phyloP scores from a whole-genome alignment of 495 filamentous ascomycete species.

The Jackrogersella minutella region DNA sequence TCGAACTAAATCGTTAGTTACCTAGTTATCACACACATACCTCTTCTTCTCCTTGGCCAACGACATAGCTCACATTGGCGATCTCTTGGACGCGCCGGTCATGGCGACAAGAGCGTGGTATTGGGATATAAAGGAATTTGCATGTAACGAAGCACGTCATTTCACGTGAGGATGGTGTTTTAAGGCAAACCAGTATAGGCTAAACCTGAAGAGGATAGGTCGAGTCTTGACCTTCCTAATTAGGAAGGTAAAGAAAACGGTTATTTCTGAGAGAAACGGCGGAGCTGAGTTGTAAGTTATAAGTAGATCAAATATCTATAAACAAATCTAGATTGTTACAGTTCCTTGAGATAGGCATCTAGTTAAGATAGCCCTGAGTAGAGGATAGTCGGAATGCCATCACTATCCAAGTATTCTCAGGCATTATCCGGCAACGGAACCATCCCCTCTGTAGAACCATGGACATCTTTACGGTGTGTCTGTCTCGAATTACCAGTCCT shows the following conservation, averaged over 20 bases:
- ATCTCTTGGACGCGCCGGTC: too few relatives aligned
- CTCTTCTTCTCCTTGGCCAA: conserved; percentile 7
- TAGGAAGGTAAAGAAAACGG: neutral
- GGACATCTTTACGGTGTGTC: too few relatives aligned
- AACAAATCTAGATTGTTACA: neutral
- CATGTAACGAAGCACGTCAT: conserved; percentile 35
- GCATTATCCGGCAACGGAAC: too few relatives aligned
- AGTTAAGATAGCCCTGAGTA: too few relatives aligned
- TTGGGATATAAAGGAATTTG: conserved; percentile 12
- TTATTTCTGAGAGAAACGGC: too few relatives aligned
- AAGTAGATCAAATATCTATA: neutral
- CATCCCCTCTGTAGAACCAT: too few relatives aligned
- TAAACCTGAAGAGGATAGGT: conserved; percentile 2
- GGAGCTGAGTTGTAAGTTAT: conserved; percentile 7
- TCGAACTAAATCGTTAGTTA: neutral
- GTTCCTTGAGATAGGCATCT: too few relatives aligned
- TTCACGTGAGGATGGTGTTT: conserved; percentile 32
- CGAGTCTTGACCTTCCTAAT: conserved; percentile 23
- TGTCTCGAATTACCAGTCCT: too few relatives aligned
- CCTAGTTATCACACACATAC: neutral
- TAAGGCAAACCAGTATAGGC: neutral
- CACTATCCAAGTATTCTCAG: too few relatives aligned
- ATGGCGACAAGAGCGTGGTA: too few relatives aligned
- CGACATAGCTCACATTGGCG: conserved; percentile 6
- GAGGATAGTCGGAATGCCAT: too few relatives aligned